Evolutionary conservation across 208 protist genomes (phyloP).

Genomic region (Lotmaria passim): DNA sequence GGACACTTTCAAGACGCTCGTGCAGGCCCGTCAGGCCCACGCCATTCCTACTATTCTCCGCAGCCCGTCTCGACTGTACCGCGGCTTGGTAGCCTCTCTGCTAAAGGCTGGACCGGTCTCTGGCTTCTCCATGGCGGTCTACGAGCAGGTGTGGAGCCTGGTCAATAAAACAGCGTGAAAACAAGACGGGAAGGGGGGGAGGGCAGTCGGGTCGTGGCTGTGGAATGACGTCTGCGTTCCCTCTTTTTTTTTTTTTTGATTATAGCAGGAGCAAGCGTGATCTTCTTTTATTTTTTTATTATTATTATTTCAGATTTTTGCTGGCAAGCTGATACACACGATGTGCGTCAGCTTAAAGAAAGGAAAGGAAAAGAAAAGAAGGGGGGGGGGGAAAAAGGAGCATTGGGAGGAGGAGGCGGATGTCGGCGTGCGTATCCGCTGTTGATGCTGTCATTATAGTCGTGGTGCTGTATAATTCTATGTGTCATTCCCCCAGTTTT

Average conservation of each 20-base stretch:
- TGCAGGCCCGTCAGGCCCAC: constrained; percentile 67
- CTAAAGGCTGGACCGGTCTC: constrained; percentile 79
- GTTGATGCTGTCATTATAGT: too few species aligned
- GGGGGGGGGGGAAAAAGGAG: neutral
- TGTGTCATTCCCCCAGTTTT: too few species aligned
- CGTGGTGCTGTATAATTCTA: too few species aligned
- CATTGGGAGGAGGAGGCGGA: too few species aligned
- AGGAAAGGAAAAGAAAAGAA: neutral
- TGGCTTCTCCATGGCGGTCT: constrained; percentile 76
- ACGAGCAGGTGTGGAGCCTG: constrained; percentile 48
- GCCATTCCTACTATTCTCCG: constrained; percentile 23
- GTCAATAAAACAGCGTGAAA: constrained; percentile 12
- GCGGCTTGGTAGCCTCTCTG: constrained; percentile 76
- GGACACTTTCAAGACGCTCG: constrained; percentile 87
- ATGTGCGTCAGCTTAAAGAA: too few species aligned
- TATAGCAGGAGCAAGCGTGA: too few species aligned
- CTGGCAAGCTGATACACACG: too few species aligned
- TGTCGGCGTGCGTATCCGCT: too few species aligned
- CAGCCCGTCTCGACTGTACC: constrained; percentile 49
- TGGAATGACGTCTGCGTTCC: too few species aligned
- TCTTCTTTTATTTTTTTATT: too few species aligned
- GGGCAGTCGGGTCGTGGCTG: neutral
- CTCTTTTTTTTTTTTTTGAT: too few species aligned
- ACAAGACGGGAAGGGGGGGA: neutral
- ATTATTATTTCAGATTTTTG: too few species aligned